Evolutionary conservation across 805 yeast species (phyloP).

Genomic region (Myxozyma melibiosi): DNA sequence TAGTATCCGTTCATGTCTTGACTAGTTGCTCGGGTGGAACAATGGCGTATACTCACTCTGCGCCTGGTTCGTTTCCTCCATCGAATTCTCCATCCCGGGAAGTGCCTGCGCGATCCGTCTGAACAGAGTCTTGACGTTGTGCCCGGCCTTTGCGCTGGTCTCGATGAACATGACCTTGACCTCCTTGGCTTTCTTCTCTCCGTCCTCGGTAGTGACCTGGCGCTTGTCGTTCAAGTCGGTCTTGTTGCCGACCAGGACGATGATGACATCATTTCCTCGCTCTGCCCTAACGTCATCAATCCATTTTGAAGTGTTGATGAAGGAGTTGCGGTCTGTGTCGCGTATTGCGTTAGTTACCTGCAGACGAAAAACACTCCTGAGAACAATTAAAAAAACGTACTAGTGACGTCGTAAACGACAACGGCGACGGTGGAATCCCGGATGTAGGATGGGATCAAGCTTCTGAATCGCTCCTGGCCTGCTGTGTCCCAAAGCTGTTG

Average conservation of each 20-base stretch:
- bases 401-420: conserved; percentile 90
- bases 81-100: conserved; percentile 67
- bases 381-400: conserved; percentile 44
- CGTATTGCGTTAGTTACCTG: background rate
- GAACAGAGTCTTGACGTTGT: conserved; percentile 86
- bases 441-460: conserved; percentile 92
- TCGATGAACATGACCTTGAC: conserved; percentile 84
- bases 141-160: conserved; percentile 92
- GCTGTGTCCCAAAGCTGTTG: conserved; percentile 80
- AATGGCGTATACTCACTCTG: conserved; percentile 18
- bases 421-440: conserved; percentile 98
- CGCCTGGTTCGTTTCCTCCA: conserved; percentile 28
- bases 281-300: conserved; percentile 91
- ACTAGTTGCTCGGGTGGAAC: background rate
- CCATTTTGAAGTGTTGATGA: conserved; percentile 86
- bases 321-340: conserved; percentile 56
- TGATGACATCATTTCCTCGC: conserved; percentile 84
- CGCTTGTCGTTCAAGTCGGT: conserved; percentile 81
- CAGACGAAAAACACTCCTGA: background rate
- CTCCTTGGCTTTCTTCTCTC: conserved; percentile 74
- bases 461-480: conserved; percentile 90
- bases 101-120: conserved; percentile 87
- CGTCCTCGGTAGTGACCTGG: conserved; percentile 86
- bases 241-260: conserved; percentile 91
- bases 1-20: background rate